A percentile compares a stretch with the other conserved stretches of the same genome.
Evolutionary conservation across 2,329 filamentous ascomycete genomes (phyloP).

Genomic region (Sporothrix inflata): DNA sequence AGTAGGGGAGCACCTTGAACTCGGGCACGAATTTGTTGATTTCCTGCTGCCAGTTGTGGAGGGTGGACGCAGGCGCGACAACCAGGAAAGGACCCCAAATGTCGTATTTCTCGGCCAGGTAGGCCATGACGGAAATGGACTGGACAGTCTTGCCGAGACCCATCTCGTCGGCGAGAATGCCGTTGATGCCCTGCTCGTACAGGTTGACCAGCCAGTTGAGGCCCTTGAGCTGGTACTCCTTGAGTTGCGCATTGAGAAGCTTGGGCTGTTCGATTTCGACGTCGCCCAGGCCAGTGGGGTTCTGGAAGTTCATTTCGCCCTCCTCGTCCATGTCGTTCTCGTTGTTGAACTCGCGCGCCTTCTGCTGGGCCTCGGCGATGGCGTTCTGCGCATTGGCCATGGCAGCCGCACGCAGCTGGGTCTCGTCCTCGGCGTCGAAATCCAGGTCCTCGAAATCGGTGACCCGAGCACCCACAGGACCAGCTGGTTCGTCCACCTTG

Average conservation of each 20-base stretch:
- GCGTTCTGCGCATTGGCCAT: conserved; percentile 96
- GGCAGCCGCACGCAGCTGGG: conserved; percentile 76
- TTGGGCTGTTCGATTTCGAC: conserved; percentile 94
- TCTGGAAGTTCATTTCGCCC: conserved; percentile 99
- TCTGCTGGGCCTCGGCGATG: conserved; percentile 90
- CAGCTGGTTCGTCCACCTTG: conserved; percentile 57
- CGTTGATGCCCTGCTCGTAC: conserved; percentile 99
- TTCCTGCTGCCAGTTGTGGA: conserved; percentile 99
- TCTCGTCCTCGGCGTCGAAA: conserved; percentile 94
- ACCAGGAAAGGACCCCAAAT: conserved; percentile 98
- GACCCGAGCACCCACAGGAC: conserved; percentile 67
- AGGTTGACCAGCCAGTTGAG: conserved; percentile 99
- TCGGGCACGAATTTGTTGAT: conserved; percentile 92
- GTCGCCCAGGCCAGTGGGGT: conserved; percentile 90
- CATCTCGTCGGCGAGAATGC: conserved; percentile 98
- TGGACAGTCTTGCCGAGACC: conserved; percentile 99
- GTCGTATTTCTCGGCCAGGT: conserved; percentile 94
- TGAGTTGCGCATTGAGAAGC: conserved; percentile 89
- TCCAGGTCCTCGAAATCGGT: conserved; percentile 94
- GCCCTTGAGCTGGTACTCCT: conserved; percentile 98
- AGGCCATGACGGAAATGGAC: conserved; percentile 99
- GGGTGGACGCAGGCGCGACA: conserved; percentile 90
- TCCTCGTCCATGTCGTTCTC: conserved; percentile 76
- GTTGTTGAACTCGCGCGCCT: conserved; percentile 90
- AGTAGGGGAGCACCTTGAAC: conserved; percentile 95